A percentile compares a stretch with the other conserved stretches of the same genome.
These are phyloP conservation scores for Fraxinus americana DNA, from an alignment of 257 asterid genomes.

Conservation along the genomic window DNA sequence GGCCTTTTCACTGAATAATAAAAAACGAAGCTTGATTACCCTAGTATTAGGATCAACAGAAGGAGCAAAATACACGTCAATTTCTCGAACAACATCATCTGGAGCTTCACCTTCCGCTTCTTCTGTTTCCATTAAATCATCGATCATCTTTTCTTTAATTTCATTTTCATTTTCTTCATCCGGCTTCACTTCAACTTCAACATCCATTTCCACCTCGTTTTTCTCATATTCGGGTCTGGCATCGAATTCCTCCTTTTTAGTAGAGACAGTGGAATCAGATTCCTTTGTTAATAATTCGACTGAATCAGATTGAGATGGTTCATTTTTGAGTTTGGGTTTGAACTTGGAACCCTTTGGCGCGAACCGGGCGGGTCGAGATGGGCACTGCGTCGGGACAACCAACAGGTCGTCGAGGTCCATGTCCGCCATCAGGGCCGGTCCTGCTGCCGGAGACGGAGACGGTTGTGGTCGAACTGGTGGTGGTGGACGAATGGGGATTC, in stretches of 20 bases:
- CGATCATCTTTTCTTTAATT: constrained; percentile 31
- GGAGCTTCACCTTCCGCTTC: constrained; percentile 31
- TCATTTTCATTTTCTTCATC: constrained; percentile 11
- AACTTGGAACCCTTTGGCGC: constrained; percentile 68
- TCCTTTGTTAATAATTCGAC: not conserved
- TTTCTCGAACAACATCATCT: constrained; percentile 62
- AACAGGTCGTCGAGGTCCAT: constrained; percentile 58
- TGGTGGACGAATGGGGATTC: too few relatives aligned
- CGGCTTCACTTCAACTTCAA: constrained; percentile 35
- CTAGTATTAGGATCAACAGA: constrained; percentile 45
- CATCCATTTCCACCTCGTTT: constrained; percentile 40
- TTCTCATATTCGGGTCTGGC: constrained; percentile 27
- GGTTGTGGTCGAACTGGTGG: too few relatives aligned
- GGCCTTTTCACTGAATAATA: not conserved
- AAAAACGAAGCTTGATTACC: constrained; percentile 30
- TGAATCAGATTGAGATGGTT: constrained; percentile 28
- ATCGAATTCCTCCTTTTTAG: constrained; percentile 45
- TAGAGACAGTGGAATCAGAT: constrained; percentile 15
- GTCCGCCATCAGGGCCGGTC: constrained; percentile 35
- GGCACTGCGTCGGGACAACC: constrained; percentile 35
- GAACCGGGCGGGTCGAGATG: constrained; percentile 51
- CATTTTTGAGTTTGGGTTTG: constrained; percentile 44
- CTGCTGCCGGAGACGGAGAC: too few relatives aligned
- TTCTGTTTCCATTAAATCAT: constrained; percentile 41
- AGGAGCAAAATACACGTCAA: constrained; percentile 70